phyloP scores from a whole-genome alignment of 768 basidiomycete genomes.

The Suillus clintonianus region DNA sequence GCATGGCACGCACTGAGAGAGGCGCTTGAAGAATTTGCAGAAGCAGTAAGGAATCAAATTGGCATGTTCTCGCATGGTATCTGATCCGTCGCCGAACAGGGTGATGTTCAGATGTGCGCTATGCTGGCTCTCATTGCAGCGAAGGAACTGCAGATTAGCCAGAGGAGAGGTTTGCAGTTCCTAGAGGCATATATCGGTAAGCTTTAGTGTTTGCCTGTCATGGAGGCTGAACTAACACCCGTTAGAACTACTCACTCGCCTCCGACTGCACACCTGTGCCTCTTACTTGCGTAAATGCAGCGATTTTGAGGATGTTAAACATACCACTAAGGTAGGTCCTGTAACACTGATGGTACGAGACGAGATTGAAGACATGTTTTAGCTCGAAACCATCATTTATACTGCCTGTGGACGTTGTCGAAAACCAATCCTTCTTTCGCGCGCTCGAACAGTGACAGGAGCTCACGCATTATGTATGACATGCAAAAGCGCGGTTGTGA shows the following conservation, averaged over 20 bases:
- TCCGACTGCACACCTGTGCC: constrained; percentile 63
- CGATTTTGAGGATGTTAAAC: constrained; percentile 49
- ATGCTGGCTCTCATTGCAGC: constrained; percentile 66
- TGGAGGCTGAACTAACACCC: background rate
- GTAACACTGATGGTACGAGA: background rate
- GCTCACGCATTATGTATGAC: constrained; percentile 56
- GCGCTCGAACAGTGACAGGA: constrained; percentile 37
- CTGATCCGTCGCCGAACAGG: constrained; percentile 41
- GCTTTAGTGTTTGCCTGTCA: constrained; percentile 16
- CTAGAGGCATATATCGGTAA: constrained; percentile 75
- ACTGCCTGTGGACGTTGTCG: constrained; percentile 69
- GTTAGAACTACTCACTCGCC: constrained; percentile 63
- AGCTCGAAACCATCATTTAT: constrained; percentile 76
- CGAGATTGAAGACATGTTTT: background rate
- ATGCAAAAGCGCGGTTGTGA: constrained; percentile 51
- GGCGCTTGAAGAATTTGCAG: constrained; percentile 61
- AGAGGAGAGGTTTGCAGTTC: constrained; percentile 49
- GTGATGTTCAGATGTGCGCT: constrained; percentile 81
- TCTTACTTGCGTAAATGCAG: constrained; percentile 77
- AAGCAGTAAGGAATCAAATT: constrained; percentile 45
- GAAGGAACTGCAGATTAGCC: constrained; percentile 53
- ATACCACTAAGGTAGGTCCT: constrained; percentile 51
- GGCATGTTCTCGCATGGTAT: background rate
- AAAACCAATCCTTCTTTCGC: constrained; percentile 53
- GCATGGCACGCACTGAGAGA: constrained; percentile 59